Evolutionary conservation across 2,329 filamentous ascomycete species (phyloP).

Genomic region (Nectriaceae sp.): DNA sequence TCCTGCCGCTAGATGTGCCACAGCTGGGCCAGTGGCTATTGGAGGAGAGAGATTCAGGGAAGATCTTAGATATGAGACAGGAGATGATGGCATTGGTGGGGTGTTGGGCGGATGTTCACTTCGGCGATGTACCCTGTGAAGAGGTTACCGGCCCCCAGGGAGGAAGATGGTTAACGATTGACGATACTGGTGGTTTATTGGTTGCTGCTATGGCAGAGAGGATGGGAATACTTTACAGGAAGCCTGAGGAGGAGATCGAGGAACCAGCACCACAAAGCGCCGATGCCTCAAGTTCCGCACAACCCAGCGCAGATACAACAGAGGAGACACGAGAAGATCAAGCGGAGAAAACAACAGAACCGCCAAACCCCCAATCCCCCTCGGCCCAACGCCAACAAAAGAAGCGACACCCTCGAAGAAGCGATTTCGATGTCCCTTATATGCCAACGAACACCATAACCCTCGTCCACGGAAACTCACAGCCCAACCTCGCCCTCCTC

Average conservation of each 20-base stretch:
- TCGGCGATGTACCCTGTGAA: constrained; percentile 37
- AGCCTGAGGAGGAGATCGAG: constrained; percentile 28
- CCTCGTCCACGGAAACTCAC: constrained; percentile 76
- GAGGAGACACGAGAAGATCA: constrained; percentile 9
- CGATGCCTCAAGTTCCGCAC: constrained; percentile 3
- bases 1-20: constrained; percentile 79
- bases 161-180: constrained; percentile 75
- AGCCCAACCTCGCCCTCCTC: constrained; percentile 84
- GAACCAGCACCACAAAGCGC: constrained; percentile 7
- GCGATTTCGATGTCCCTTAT: constrained; percentile 65
- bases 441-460: constrained; percentile 76
- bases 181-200: constrained; percentile 83
- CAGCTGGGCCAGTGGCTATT: constrained; percentile 76
- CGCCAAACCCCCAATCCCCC: constrained; percentile 4
- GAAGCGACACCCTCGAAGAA: constrained; percentile 32
- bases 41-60: constrained; percentile 75
- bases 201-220: constrained; percentile 84
- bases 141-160: constrained; percentile 31
- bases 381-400: constrained; percentile 22
- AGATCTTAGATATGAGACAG: constrained; percentile 83
- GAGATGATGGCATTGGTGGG: constrained; percentile 80
- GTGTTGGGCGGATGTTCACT: constrained; percentile 90
- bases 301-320: constrained; percentile 1
- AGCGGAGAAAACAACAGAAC: constrained; percentile 9
- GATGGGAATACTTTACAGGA: constrained; percentile 74